phyloP scores from a whole-genome alignment of 1,139 yeast species.

The Debaryomycetaceae sp. region DNA sequence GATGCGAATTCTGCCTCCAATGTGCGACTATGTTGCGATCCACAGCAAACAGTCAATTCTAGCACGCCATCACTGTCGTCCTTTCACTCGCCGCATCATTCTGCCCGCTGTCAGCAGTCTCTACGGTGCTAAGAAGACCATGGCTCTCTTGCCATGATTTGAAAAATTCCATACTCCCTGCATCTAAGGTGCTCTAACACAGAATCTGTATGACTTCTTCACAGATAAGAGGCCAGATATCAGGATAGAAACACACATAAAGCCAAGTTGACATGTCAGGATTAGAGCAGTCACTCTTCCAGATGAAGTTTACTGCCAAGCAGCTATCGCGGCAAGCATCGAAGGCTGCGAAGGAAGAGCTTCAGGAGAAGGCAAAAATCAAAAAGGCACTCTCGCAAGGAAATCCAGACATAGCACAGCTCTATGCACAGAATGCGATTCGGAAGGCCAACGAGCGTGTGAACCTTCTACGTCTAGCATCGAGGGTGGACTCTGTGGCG shows the following conservation, averaged over 20 bases:
- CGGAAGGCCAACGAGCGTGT: constrained; percentile 86
- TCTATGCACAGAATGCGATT: constrained; percentile 95
- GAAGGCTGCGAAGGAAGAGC: constrained; percentile 88
- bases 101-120: no score
- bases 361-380: constrained; percentile 79
- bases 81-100: neutral
- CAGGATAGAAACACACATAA: neutral
- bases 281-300: constrained; percentile 46
- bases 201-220: neutral
- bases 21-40: neutral
- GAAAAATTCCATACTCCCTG: neutral
- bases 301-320: constrained; percentile 81
- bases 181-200: neutral
- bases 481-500: constrained; percentile 94
- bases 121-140: neutral
- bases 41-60: no score
- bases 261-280: constrained; percentile 33
- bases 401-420: constrained; percentile 86
- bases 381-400: constrained; percentile 88
- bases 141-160: neutral
- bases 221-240: neutral
- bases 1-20: neutral
- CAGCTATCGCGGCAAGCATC: constrained; percentile 87
- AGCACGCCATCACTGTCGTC: no score
- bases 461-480: constrained; percentile 75